phyloP scores from a whole-genome alignment of 805 yeast genomes.

The Teunomyces lycoperdinae region DNA sequence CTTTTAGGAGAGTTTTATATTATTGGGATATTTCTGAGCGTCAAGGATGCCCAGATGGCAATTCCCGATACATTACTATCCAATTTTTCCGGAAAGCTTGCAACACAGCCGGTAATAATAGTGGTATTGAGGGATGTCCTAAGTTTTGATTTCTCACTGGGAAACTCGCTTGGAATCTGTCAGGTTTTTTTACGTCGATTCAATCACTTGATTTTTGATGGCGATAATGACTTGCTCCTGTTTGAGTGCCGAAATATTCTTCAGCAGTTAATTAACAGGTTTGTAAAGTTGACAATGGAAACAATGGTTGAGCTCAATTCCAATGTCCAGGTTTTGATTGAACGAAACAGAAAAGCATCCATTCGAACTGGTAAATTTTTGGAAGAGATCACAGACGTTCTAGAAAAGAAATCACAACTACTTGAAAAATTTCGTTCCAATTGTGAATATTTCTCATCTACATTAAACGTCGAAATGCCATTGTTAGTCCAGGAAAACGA shows the following conservation, averaged over 20 bases:
- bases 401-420: slow-evolving; percentile 28
- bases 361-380: slow-evolving; percentile 63
- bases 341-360: slow-evolving; percentile 50
- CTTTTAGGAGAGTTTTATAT: slow-evolving; percentile 57
- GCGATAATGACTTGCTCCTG: slow-evolving; percentile 16
- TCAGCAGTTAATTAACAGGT: slow-evolving; percentile 38
- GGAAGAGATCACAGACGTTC: slow-evolving; percentile 40
- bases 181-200: slow-evolving; percentile 51
- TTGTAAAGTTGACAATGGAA: slow-evolving; percentile 40
- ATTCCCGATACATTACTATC: slow-evolving; percentile 45
- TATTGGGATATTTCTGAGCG: slow-evolving; percentile 52
- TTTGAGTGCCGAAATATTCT: slow-evolving; percentile 25
- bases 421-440: slow-evolving; percentile 45
- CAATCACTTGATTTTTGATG: slow-evolving; percentile 24
- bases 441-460: slow-evolving; percentile 42
- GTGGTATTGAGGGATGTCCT: slow-evolving; percentile 38
- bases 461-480: slow-evolving; percentile 27
- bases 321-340: slow-evolving; percentile 31
- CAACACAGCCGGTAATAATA: slow-evolving; percentile 36
- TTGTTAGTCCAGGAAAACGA: slow-evolving; percentile 8
- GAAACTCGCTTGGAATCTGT: slow-evolving; percentile 37
- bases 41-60: slow-evolving; percentile 39
- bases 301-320: slow-evolving; percentile 34
- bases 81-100: slow-evolving; percentile 22
- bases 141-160: slow-evolving; percentile 24